phyloP scores from a whole-genome alignment of 192 early-diverging fungal species.

The Dissophora ornata region DNA sequence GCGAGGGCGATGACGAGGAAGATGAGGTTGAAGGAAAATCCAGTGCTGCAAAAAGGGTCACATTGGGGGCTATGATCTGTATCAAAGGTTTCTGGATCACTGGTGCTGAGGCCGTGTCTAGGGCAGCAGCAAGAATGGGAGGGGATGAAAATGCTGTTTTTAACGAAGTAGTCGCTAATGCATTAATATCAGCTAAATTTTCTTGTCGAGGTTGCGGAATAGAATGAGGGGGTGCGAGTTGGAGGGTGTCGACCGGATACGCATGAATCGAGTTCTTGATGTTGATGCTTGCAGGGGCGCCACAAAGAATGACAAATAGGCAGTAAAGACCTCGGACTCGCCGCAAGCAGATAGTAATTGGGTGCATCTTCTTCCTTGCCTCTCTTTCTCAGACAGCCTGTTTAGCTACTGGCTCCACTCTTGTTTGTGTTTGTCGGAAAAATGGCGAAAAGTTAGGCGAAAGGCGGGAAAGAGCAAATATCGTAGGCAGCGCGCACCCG shows the following conservation, averaged over 20 bases:
- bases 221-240: neutral
- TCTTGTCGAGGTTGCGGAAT: constrained; percentile 5
- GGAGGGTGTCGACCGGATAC: constrained; percentile 12
- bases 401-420: too few relatives aligned
- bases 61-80: constrained; percentile 30
- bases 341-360: constrained; percentile 14
- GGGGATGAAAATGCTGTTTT: too few relatives aligned
- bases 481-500: too few relatives aligned
- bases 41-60: constrained; percentile 23
- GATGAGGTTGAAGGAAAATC: constrained; percentile 4
- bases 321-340: constrained; percentile 12
- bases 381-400: neutral
- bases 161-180: too few relatives aligned
- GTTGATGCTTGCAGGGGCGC: neutral
- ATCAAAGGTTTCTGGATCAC: constrained; percentile 22
- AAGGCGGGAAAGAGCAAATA: too few relatives aligned
- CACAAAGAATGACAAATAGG: constrained; percentile 25
- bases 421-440: neutral
- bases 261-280: constrained; percentile 13
- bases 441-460: too few relatives aligned
- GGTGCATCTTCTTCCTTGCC: neutral
- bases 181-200: too few relatives aligned
- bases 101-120: neutral
- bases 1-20: neutral
- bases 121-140: too few relatives aligned